Conservation (phyloP, 768 basidiomycete genomes). For the Termitomyces sp. region DNA sequence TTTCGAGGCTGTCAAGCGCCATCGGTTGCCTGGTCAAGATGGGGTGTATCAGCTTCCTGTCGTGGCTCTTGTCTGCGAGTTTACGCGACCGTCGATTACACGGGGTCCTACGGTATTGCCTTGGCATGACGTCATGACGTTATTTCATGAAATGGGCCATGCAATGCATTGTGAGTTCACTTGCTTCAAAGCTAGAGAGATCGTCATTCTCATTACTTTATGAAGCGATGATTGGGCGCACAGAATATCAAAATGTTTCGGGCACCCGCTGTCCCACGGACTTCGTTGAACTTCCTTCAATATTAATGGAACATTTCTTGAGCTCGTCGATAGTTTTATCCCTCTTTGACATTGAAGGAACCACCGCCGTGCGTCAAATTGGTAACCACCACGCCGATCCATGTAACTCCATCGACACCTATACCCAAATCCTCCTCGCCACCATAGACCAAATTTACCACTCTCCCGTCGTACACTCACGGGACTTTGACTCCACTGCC, state of each 20-base stretch:
- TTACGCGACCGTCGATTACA: slow-evolving; percentile 55
- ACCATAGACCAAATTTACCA: slow-evolving; percentile 89
- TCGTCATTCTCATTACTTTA: not conserved
- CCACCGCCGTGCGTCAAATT: slow-evolving; percentile 36
- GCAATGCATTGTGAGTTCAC: slow-evolving; percentile 91
- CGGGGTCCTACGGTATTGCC: slow-evolving; percentile 68
- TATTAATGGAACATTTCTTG: slow-evolving; percentile 98
- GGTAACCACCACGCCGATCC: slow-evolving; percentile 73
- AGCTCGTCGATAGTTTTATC: slow-evolving; percentile 78
- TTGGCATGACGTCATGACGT: slow-evolving; percentile 91
- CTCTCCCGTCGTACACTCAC: slow-evolving; percentile 50
- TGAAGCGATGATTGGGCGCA: slow-evolving; percentile 94
- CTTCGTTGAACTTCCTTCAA: slow-evolving; percentile 96
- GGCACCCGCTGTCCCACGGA: slow-evolving; percentile 98
- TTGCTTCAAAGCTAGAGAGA: not conserved
- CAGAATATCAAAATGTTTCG: slow-evolving; percentile 95
- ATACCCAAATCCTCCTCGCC: slow-evolving; percentile 86
- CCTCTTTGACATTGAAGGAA: slow-evolving; percentile 56
- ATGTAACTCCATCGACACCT: slow-evolving; percentile 81
- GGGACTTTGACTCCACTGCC: slow-evolving; percentile 68
- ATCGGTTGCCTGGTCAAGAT: slow-evolving; percentile 51
- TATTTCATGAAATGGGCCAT: slow-evolving; percentile 99
- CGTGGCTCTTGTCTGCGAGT: slow-evolving; percentile 89
- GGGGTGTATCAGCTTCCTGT: slow-evolving; percentile 85
- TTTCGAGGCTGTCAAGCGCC: slow-evolving; percentile 60